Conservation (phyloP, 1,139 yeast genomes). For the Blastobotrys indianensis region DNA sequence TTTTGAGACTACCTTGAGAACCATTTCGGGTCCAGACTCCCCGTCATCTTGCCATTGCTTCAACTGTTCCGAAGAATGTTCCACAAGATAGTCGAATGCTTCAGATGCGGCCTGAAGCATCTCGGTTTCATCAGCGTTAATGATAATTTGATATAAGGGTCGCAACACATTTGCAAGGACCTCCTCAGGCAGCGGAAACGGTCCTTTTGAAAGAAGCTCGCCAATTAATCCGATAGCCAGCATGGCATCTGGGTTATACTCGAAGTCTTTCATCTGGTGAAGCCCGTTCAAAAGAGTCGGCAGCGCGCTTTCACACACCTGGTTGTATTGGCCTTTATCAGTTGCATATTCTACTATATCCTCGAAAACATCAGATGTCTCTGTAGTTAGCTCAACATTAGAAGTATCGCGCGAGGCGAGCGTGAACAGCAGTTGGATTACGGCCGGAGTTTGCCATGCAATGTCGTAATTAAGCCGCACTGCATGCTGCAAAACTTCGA, state of each 20-base stretch:
- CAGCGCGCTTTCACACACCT: conserved; percentile 46
- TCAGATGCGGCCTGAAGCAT: conserved; percentile 75
- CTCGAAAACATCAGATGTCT: conserved; percentile 58
- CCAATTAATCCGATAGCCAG: conserved; percentile 63
- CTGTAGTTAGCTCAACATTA: conserved; percentile 56
- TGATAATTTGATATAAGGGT: conserved; percentile 46
- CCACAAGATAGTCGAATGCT: conserved; percentile 58
- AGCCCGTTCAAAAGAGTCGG: conserved; percentile 18
- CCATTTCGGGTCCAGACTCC: conserved; percentile 47
- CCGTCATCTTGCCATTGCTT: conserved; percentile 38
- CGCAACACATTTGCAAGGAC: conserved; percentile 50
- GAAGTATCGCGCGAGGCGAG: conserved; percentile 72
- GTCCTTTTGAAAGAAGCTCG: conserved; percentile 46
- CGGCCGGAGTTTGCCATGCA: conserved; percentile 39
- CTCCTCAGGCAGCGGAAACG: conserved; percentile 43
- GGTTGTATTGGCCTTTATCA: conserved; percentile 36
- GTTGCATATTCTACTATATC: conserved; percentile 49
- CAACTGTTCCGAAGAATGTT: conserved; percentile 44
- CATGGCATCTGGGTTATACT: conserved; percentile 47
- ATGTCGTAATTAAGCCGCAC: conserved; percentile 41
- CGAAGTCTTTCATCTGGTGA: conserved; percentile 20
- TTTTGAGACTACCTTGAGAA: conserved; percentile 59
- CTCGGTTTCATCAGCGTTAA: conserved; percentile 65
- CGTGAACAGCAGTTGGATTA: conserved; percentile 52
- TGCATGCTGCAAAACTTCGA: conserved; percentile 62